These are phyloP conservation scores for Guyanaporus albipodus DNA, from an alignment of 768 basidiomycete genomes.

Conservation along the genomic window DNA sequence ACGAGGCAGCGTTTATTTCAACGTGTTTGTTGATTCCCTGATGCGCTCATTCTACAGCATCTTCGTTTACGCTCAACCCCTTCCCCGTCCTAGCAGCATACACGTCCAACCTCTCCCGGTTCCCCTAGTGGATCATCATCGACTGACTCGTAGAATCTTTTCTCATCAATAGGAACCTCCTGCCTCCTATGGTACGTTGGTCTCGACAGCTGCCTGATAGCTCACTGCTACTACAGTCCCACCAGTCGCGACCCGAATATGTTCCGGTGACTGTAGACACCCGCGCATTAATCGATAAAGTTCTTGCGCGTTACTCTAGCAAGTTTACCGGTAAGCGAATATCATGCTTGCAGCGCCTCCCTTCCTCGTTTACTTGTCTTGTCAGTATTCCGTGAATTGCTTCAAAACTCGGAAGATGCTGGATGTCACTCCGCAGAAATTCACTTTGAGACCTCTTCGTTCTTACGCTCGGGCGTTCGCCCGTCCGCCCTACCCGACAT, in stretches of 20 bases:
- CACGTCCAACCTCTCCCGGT: too few species aligned
- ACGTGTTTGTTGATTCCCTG: too few species aligned
- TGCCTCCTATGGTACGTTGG: background rate
- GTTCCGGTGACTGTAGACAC: background rate
- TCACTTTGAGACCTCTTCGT: background rate
- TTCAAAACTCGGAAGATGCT: slow-evolving; percentile 3
- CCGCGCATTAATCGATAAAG: background rate
- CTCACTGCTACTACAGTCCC: background rate
- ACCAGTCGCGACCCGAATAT: background rate
- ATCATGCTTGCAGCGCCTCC: background rate
- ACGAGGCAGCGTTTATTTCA: too few species aligned
- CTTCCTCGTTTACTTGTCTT: background rate
- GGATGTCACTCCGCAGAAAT: background rate
- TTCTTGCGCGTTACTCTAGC: slow-evolving; percentile 1
- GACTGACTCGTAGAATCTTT: background rate
- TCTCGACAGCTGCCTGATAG: background rate
- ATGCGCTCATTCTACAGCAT: too few species aligned
- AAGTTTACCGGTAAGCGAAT: background rate
- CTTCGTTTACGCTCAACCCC: too few species aligned
- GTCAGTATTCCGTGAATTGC: slow-evolving; percentile 2
- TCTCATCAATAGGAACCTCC: background rate
- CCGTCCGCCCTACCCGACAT: background rate
- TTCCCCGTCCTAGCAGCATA: too few species aligned
- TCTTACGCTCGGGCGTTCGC: background rate
- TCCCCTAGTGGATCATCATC: background rate